Conservation (phyloP, 164 flowering plant species). For the Nymphaea colorata region DNA sequence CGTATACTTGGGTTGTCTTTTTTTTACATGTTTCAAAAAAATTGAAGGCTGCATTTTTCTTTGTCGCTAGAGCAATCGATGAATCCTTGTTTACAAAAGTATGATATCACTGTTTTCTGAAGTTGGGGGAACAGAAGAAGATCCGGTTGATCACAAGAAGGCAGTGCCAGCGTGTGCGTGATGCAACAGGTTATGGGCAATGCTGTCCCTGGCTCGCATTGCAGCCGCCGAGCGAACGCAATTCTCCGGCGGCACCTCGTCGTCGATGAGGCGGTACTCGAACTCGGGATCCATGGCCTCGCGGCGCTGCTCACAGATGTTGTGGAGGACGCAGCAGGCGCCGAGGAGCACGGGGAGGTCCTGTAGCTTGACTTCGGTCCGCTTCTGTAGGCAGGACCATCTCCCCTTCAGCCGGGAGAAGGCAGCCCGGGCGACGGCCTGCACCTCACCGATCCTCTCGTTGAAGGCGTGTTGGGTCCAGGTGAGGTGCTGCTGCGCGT, state of each 20-base stretch:
- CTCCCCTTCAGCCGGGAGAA: slow-evolving; percentile 56
- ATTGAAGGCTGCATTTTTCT: too few relatives aligned
- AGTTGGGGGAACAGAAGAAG: not conserved
- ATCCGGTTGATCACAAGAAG: slow-evolving; percentile 17
- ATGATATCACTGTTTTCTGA: not conserved
- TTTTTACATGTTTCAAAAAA: too few relatives aligned
- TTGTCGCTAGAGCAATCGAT: too few relatives aligned
- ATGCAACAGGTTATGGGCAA: slow-evolving; percentile 72
- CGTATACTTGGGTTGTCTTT: not conserved
- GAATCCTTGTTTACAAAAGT: not conserved
- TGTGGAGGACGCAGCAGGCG: slow-evolving; percentile 77
- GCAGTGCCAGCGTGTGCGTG: slow-evolving; percentile 54
- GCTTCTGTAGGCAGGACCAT: slow-evolving; percentile 76
- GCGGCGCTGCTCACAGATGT: slow-evolving; percentile 58
- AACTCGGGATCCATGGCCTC: slow-evolving; percentile 43
- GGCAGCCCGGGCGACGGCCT: slow-evolving; percentile 37
- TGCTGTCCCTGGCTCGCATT: slow-evolving; percentile 44
- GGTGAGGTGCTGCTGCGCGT: slow-evolving; percentile 49
- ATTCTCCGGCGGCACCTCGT: slow-evolving; percentile 46
- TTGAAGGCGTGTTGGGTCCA: slow-evolving; percentile 82
- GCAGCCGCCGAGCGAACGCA: slow-evolving; percentile 28
- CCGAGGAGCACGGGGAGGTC: slow-evolving; percentile 76
- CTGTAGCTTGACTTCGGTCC: slow-evolving; percentile 74
- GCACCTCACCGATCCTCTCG: slow-evolving; percentile 38
- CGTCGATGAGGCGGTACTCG: slow-evolving; percentile 42